Evolutionary conservation across 768 basidiomycete species (phyloP).

Genomic region (Tylopilus subfusipes): DNA sequence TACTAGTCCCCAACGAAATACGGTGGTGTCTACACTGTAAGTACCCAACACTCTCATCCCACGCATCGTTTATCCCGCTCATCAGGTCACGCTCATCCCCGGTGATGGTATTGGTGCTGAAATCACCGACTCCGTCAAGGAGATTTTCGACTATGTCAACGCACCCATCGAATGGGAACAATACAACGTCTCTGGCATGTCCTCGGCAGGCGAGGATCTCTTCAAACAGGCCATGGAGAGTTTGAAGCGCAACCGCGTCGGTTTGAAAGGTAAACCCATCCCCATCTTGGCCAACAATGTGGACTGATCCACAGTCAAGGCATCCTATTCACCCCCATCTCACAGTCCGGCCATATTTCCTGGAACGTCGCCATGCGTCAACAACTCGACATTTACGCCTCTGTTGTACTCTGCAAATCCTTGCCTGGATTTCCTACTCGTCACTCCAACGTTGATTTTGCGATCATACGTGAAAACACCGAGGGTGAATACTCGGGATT

Average conservation of each 20-base stretch:
- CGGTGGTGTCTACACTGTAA: constrained; percentile 87
- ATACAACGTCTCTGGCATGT: constrained; percentile 96
- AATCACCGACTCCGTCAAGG: constrained; percentile 97
- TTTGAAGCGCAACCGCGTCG: constrained; percentile 94
- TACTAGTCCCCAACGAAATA: constrained; percentile 86
- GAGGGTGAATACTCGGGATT: constrained; percentile 99
- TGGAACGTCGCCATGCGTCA: constrained; percentile 99
- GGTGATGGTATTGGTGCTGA: constrained; percentile 98
- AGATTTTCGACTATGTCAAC: constrained; percentile 96
- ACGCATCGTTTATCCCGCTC: constrained; percentile 21
- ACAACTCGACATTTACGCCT: constrained; percentile 98
- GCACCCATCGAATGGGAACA: constrained; percentile 99
- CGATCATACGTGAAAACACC: constrained; percentile 99
- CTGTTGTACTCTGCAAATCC: constrained; percentile 97
- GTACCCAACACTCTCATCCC: constrained; percentile 23
- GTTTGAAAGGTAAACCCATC: constrained; percentile 78
- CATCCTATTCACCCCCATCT: constrained; percentile 97
- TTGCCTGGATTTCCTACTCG: constrained; percentile 94
- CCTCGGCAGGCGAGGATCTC: constrained; percentile 87
- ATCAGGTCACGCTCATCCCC: constrained; percentile 91
- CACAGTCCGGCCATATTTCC: constrained; percentile 93
- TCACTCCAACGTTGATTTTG: constrained; percentile 96
- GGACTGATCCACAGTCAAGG: constrained; percentile 45
- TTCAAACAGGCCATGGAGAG: constrained; percentile 99
- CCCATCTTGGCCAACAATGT: background rate